Evolutionary conservation across 2,329 filamentous ascomycete species (phyloP).

Genomic region (Fusarium sulawesiense): DNA sequence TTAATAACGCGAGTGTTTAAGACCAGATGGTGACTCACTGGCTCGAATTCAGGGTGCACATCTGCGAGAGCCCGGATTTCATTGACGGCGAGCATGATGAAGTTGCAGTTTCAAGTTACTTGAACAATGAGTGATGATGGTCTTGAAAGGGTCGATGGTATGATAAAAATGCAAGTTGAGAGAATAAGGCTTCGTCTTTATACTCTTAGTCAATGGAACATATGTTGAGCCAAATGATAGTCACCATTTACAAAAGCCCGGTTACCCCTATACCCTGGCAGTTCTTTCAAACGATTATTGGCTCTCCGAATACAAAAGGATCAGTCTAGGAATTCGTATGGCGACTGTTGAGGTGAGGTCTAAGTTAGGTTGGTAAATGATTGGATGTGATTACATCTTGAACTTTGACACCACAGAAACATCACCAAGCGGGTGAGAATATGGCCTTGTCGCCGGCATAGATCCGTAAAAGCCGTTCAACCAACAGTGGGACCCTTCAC

Average conservation of each 20-base stretch:
- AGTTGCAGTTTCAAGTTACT: neutral
- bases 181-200: neutral
- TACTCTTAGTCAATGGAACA: neutral
- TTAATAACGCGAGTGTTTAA: conserved; percentile 3
- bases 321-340: neutral
- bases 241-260: neutral
- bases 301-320: neutral
- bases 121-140: neutral
- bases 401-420: neutral
- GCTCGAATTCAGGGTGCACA: conserved; percentile 34
- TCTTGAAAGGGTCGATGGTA: neutral
- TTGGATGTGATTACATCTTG: conserved; percentile 4
- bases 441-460: conserved; percentile 20
- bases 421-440: conserved; percentile 10
- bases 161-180: neutral
- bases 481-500: conserved; percentile 7
- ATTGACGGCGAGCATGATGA: conserved; percentile 44
- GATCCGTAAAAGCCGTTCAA: conserved; percentile 12
- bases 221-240: conserved; percentile 4
- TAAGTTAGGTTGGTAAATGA: neutral
- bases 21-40: conserved; percentile 4
- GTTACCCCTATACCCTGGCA: neutral
- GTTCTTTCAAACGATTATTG: neutral
- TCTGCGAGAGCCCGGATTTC: conserved; percentile 40
- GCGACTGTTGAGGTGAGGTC: neutral